Conservation (phyloP, 2,329 filamentous ascomycete species). For the Lecanicillium sp. region DNA sequence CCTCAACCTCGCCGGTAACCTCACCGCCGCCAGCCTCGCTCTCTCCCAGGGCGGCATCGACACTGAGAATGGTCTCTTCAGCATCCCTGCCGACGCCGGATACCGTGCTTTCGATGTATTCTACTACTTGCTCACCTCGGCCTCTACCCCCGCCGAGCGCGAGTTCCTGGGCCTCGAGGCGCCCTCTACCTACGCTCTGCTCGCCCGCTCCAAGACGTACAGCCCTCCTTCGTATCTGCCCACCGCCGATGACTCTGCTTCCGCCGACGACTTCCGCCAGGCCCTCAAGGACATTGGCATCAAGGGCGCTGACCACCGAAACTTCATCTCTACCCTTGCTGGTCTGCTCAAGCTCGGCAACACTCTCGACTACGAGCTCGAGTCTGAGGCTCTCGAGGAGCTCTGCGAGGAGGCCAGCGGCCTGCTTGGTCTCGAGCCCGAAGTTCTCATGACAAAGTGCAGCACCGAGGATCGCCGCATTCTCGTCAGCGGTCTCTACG, state of each 20-base stretch:
- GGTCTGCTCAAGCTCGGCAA: constrained; percentile 89
- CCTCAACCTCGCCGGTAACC: constrained; percentile 71
- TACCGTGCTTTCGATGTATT: constrained; percentile 96
- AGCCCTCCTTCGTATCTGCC: constrained; percentile 81
- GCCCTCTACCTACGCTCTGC: constrained; percentile 68
- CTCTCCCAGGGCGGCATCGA: constrained; percentile 86
- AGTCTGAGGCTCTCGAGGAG: constrained; percentile 77
- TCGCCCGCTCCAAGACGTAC: constrained; percentile 81
- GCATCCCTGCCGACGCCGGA: constrained; percentile 71
- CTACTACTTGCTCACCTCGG: constrained; percentile 91
- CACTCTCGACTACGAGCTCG: constrained; percentile 75
- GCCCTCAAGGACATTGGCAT: constrained; percentile 89
- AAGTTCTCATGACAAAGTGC: constrained; percentile 71
- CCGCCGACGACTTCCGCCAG: constrained; percentile 86
- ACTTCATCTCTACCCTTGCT: constrained; percentile 78
- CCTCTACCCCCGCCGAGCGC: constrained; percentile 79
- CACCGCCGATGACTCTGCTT: constrained; percentile 84
- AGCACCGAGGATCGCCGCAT: constrained; percentile 78
- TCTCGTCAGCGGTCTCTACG: constrained; percentile 81
- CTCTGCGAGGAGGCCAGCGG: constrained; percentile 86
- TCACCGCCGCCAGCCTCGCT: constrained; percentile 69
- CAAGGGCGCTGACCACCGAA: constrained; percentile 75
- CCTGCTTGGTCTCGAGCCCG: constrained; percentile 79
- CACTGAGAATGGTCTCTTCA: constrained; percentile 70
- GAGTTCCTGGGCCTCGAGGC: constrained; percentile 80